Evolutionary conservation across 331 rosid species (phyloP), one percentile per base, ranked within the genome.

Genomic region (Acacia pycnantha): DNA sequence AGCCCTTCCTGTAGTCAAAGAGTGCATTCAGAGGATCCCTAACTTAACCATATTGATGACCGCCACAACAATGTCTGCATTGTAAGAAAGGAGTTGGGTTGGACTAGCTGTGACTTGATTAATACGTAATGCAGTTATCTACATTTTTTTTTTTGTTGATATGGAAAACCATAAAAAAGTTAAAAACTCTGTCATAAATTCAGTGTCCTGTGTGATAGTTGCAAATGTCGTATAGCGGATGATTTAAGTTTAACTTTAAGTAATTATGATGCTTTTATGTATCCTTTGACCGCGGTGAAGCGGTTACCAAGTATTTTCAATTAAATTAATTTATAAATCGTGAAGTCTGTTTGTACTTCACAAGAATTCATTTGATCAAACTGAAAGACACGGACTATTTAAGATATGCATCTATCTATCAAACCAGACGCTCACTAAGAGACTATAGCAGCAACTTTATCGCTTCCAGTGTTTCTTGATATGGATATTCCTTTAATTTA

Each of bases 1-100:
- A 24, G 96, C 96, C 27, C 85, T 95, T 92, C 96, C 98, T 22
- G 88, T 95, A 19, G 90, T 95, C 89, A 91, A 85, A 84, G 87
- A 87, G 51, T 91, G 96, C 86, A 85, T 92, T 59, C 86, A 66
- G 80, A 86, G 18, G 56, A 88, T 90, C 85, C 98, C 98, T 61
- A 89, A 84, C 81, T 82, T 95, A 71, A 92, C 70, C 56, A 84
- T 95, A 70, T 88, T 93, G 92, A 71, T 93, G 90, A 95, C 97
- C 18, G 86, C 87, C n/a, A 88, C 98, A 67, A 90, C 98, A 27
- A 66, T 81, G 68, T 95, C 98, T 54, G 97, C 98, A 56, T 93
- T 93, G 98, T 94, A 94, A 85, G 85, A 50, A 76, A 65, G 61
- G 13, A 19, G 12, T 79, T 56, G 48, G 40, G 41, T 18, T 21